Base-by-base conservation (phyloP, 306 rosid species). In the Trifolium repens region DNA sequence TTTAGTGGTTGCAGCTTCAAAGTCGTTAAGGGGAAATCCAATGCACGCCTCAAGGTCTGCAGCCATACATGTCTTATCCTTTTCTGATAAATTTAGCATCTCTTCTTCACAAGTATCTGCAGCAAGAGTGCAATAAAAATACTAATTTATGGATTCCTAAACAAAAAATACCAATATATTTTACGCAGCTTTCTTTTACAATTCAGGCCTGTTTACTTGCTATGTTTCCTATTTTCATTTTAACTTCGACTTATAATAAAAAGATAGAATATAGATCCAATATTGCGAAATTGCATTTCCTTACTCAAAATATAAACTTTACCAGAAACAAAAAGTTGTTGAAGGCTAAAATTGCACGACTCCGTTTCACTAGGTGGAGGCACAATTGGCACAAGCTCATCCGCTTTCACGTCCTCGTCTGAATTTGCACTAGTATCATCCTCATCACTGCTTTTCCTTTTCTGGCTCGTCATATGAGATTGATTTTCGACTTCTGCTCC, bases 241-340 rank as follows among this genome's bases (percentile, higher is more conserved):
- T 32, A 0, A 32, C 6, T 32, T 32, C 35, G 6, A 32, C 6
- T 32, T 4, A 32, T 32, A 32, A 4, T 0, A 32, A 32, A 5
- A 32, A 4, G 4, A 32, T 4, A 32, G 35, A 32, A 5, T 32
- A 32, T 32, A 32, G 35, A 4, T 32, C 6, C 35, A 32, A 32
- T 32, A 32, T 37, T 39, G 42, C 9, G 2, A 24, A 58, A 22
- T 22, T 14, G 19, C 66, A 62, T 9, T 59, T 44, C 32, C 54
- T 59, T 24, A 24, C 9, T 30, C 69, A 58, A 8, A 55, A 46
- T 5, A 32, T 12, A 14, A 14, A 67, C 54, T 53, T 42, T 75
- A 76, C 80, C 80, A 70, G 73, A 64, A 70, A 64, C 39, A 69
- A 59, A 47, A 53, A 43, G 37, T 26, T 61, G 69, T 30, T 52